A percentile compares a stretch with the other conserved stretches of the same genome.
Conservation (phyloP, 1,284 basidiomycete species). For the Sanghuangporus weigelae region DNA sequence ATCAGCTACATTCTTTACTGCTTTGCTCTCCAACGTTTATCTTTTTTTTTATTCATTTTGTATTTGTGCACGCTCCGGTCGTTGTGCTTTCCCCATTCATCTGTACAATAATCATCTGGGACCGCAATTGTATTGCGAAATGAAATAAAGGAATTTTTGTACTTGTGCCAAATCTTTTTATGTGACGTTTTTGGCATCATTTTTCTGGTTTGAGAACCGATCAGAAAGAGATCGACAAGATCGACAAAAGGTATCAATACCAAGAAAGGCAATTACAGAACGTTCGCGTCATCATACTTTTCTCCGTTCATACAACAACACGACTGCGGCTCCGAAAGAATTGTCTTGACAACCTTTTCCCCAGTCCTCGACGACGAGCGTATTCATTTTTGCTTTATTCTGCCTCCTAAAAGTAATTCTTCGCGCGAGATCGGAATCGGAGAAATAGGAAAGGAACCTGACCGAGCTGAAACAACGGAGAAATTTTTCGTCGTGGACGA, state of each 20-base stretch:
- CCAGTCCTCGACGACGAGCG: no score
- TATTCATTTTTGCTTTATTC: no score
- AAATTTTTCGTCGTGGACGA: no score
- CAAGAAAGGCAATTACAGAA: no score
- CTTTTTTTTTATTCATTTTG: neutral
- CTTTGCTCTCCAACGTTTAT: neutral
- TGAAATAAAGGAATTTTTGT: neutral
- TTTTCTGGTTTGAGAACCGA: no score
- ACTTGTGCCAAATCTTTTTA: neutral
- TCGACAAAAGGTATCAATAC: neutral
- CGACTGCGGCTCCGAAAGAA: no score
- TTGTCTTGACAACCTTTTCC: no score
- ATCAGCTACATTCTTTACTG: neutral
- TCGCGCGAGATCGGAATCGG: neutral
- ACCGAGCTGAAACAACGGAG: no score
- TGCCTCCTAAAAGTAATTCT: no score
- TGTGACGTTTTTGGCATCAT: neutral
- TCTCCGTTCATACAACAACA: no score
- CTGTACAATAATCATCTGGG: neutral
- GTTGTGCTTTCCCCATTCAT: neutral
- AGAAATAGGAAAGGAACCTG: neutral
- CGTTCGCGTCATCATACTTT: neutral
- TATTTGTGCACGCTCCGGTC: neutral
- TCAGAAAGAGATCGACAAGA: neutral
- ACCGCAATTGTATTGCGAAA: slow-evolving; percentile 1